A percentile compares a stretch with the other conserved stretches of the same genome.
Evolutionary conservation across 1,284 basidiomycete species (phyloP).

Genomic region (Pseudomicrostroma phylloplanum): DNA sequence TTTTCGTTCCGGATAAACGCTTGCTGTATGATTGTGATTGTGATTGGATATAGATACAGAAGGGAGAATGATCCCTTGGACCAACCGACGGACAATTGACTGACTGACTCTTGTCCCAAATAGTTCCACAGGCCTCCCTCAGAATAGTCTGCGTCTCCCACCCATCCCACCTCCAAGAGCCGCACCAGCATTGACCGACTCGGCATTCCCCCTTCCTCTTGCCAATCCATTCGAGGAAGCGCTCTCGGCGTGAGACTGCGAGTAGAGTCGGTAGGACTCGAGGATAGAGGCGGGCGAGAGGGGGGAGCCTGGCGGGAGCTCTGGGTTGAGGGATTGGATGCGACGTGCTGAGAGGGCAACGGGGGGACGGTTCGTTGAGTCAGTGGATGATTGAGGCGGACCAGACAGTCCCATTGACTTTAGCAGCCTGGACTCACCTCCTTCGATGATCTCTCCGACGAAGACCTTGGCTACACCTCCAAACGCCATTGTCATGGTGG

Average conservation of each 20-base stretch:
- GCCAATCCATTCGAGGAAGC: not conserved
- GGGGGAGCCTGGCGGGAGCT: not conserved
- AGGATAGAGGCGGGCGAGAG: not conserved
- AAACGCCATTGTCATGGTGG: slow-evolving; percentile 1
- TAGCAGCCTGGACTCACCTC: not conserved
- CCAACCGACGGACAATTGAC: no score
- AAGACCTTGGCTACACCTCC: slow-evolving; percentile 8
- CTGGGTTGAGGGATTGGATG: not conserved
- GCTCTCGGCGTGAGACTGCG: not conserved
- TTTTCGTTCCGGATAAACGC: no score
- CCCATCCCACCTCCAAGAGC: not conserved
- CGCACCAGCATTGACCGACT: not conserved
- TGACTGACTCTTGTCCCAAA: no score
- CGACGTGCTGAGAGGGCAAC: not conserved
- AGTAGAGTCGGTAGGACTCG: slow-evolving; percentile 1
- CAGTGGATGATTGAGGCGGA: not conserved
- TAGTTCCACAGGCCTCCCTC: no score
- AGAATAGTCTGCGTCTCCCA: not conserved
- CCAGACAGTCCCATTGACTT: not conserved
- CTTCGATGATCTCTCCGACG: slow-evolving; percentile 7
- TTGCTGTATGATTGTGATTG: no score
- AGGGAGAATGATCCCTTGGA: no score
- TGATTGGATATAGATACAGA: no score
- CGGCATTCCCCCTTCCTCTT: not conserved
- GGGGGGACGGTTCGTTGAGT: not conserved